A percentile compares a stretch with the other conserved stretches of the same genome.
phyloP scores from a whole-genome alignment of 2,329 filamentous ascomycete genomes.

The Fusarium anguioides region DNA sequence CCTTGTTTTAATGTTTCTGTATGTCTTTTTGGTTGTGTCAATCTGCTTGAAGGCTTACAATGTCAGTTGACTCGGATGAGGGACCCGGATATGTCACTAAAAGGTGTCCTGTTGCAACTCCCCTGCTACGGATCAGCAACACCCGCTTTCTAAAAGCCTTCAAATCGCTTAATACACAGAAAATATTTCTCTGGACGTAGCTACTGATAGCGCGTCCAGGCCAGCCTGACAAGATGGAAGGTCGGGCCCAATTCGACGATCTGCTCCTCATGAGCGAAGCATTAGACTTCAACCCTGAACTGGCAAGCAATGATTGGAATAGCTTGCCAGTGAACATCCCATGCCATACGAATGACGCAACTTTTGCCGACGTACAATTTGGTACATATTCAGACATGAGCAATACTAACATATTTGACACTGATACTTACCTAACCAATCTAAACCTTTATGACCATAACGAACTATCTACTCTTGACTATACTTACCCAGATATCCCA shows the following conservation, averaged over 20 bases:
- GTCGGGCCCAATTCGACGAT: neutral
- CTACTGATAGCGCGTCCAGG: neutral
- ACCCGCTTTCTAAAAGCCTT: neutral
- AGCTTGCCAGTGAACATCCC: neutral
- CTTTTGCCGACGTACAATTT: conserved; percentile 8
- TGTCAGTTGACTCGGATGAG: neutral
- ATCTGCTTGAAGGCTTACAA: fast-evolving
- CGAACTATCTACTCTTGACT: neutral
- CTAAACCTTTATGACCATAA: neutral
- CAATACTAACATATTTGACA: neutral
- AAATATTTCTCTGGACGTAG: neutral
- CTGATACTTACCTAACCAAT: neutral
- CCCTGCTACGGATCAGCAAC: neutral
- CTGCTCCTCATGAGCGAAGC: neutral
- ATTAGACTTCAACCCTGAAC: neutral
- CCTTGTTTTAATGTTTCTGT: neutral
- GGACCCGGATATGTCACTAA: conserved; percentile 23
- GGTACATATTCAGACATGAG: neutral
- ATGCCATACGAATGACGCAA: conserved; percentile 19
- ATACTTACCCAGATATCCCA: neutral
- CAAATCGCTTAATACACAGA: neutral
- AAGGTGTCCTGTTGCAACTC: conserved; percentile 11
- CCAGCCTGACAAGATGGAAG: neutral
- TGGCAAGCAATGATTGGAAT: neutral
- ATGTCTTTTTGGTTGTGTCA: neutral